phyloP scores from a whole-genome alignment of 2,329 filamentous ascomycete species.

The Ascochyta rabiei region DNA sequence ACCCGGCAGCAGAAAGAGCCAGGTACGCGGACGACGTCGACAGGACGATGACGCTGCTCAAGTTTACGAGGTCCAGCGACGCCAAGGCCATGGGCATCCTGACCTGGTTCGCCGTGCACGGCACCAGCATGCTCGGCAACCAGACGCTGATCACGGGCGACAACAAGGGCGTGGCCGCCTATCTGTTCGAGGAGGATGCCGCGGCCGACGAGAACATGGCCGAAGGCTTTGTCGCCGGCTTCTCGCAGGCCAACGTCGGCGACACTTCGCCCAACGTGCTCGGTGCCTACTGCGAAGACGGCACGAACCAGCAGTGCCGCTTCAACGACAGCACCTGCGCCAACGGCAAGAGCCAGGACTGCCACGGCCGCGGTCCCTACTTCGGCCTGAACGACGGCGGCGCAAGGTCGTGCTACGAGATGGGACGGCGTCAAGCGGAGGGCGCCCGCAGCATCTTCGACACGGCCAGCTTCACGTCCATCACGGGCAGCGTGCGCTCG shows the following conservation, averaged over 20 bases:
- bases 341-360: conserved; percentile 67
- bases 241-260: conserved; percentile 89
- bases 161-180: conserved; percentile 93
- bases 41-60: conserved; percentile 79
- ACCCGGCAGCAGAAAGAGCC: conserved; percentile 76
- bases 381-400: conserved; percentile 68
- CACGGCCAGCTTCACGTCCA: conserved; percentile 54
- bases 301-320: conserved; percentile 69
- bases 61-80: conserved; percentile 76
- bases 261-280: conserved; percentile 89
- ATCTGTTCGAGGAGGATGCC: conserved; percentile 77
- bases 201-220: conserved; percentile 54
- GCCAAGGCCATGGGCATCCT: conserved; percentile 79
- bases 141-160: conserved; percentile 93
- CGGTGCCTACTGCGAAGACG: conserved; percentile 89
- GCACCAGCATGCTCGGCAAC: conserved; percentile 88
- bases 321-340: conserved; percentile 86
- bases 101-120: conserved; percentile 92
- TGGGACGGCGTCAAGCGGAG: conserved; percentile 73
- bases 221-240: conserved; percentile 82
- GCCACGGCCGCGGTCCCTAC: conserved; percentile 75
- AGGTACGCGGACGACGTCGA: conserved; percentile 72
- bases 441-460: conserved; percentile 66
- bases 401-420: conserved; percentile 76
- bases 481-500: conserved; percentile 72